phyloP scores from a whole-genome alignment of 192 early-diverging fungal genomes.

The Coemansia sp. region DNA sequence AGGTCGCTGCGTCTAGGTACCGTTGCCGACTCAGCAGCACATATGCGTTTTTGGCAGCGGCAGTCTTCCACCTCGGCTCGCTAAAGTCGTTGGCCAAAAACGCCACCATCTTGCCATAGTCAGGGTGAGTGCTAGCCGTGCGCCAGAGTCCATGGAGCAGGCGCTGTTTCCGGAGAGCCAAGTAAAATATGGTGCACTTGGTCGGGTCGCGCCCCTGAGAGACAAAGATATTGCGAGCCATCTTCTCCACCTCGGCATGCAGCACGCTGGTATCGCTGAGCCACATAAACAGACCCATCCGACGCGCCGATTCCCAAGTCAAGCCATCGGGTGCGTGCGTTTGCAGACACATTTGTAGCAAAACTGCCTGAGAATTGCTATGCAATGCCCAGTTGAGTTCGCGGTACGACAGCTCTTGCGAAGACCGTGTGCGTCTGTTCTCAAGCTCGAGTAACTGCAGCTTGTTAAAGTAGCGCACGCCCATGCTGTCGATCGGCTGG shows the following conservation, averaged over 20 bases:
- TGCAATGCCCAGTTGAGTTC: constrained; percentile 85
- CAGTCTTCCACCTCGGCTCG: constrained; percentile 86
- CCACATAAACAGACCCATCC: constrained; percentile 88
- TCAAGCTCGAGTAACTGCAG: constrained; percentile 65
- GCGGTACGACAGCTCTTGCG: constrained; percentile 59
- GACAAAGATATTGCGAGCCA: constrained; percentile 90
- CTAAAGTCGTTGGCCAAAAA: constrained; percentile 95
- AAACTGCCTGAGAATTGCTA: constrained; percentile 81
- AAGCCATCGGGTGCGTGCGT: constrained; percentile 62
- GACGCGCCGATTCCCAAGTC: constrained; percentile 79
- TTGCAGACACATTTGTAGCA: constrained; percentile 41
- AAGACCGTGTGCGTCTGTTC: constrained; percentile 56
- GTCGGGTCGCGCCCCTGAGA: constrained; percentile 79
- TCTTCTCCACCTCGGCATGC: constrained; percentile 74
- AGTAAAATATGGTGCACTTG: constrained; percentile 85
- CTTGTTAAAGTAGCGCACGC: constrained; percentile 81
- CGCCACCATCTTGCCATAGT: constrained; percentile 85
- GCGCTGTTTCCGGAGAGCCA: constrained; percentile 89
- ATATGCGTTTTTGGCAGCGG: constrained; percentile 98
- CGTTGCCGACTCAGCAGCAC: constrained; percentile 94
- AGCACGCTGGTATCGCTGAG: constrained; percentile 73
- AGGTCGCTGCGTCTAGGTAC: constrained; percentile 92
- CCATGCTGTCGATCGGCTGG: constrained; percentile 85
- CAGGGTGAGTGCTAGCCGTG: constrained; percentile 77
- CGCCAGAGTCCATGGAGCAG: constrained; percentile 91